Base-by-base conservation (phyloP, 441 rosid species). In the Croton setiger region DNA sequence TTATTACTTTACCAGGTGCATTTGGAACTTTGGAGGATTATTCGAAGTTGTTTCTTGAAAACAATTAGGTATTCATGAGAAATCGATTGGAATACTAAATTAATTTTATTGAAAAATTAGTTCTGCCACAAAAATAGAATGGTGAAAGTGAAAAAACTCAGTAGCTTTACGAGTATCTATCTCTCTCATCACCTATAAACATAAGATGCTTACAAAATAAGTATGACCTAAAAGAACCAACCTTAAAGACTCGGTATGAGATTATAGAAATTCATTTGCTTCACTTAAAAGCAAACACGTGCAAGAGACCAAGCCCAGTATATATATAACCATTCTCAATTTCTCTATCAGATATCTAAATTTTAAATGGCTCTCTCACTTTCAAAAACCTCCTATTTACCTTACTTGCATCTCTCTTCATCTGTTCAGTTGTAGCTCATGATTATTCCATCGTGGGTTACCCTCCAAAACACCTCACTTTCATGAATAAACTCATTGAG, bases 371-470 rank as follows among this genome's bases (percentile, higher is more conserved):
- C 82, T 39, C 67, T 75, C 64, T 73, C 80, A 49, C 64, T 79
- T 31, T 43, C 75, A 64, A 79, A 70, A 33, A 39, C 70, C 64
- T 74, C 80, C 51, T 31, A 84, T 62, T 75, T 31, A 56, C 75
- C 47, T 35, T 83, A 44, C 71, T 72, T 43, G 73, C 78, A 5
- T 70, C 86, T 59, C 67, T 87, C 39, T 65, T 77, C 61, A 31
- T 57, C 23, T 68, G 75, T 75, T 75, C 53, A 2, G 76, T 44
- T 44, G 20, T 51, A 12, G 76, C 76, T 54, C 48, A 5, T 1
- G 72, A 73, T 49, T 66, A 77, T 66, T 90, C 94, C 36, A 86
- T 84, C 37, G 79, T 88, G 3, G 94, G 89, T 15, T 88, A 84
- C 57, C 73, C 88, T 7, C 84, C 82, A 0, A 84, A 86, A 27